Conservation (phyloP, 169 alveolate species). For the Amoebophrya sp. region DNA sequence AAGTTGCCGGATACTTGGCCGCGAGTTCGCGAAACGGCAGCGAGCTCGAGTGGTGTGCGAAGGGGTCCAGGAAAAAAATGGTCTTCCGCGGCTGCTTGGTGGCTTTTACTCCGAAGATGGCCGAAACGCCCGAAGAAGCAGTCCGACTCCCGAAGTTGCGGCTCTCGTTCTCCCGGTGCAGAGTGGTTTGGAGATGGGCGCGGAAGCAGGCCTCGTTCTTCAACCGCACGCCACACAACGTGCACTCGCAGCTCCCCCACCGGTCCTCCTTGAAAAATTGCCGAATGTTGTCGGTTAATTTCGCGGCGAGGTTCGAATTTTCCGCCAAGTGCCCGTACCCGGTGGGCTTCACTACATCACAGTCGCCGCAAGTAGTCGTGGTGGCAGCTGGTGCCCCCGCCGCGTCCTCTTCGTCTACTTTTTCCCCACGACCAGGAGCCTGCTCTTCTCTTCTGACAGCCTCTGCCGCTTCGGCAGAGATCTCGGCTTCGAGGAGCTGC, state of each 20-base stretch:
- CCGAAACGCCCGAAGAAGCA: too few relatives aligned
- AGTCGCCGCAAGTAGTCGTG: background rate
- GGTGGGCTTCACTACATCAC: too few relatives aligned
- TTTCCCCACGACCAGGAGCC: too few relatives aligned
- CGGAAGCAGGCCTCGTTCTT: slow-evolving; percentile 9
- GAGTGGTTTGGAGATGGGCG: background rate
- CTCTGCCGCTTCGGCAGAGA: too few relatives aligned
- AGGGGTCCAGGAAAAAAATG: slow-evolving; percentile 22
- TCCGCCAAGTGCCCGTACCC: background rate
- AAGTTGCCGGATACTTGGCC: background rate
- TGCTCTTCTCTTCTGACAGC: too few relatives aligned
- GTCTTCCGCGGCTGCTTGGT: background rate
- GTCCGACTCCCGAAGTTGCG: too few relatives aligned
- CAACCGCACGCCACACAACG: slow-evolving; percentile 8
- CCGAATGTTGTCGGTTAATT: background rate
- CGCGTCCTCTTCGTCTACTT: too few relatives aligned
- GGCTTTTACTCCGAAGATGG: too few relatives aligned
- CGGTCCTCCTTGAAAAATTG: slow-evolving; percentile 9
- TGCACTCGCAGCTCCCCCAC: slow-evolving; percentile 19
- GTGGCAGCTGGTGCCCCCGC: background rate
- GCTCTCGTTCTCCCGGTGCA: background rate
- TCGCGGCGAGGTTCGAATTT: background rate
- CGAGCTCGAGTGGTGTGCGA: slow-evolving; percentile 25
- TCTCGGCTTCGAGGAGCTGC: background rate
- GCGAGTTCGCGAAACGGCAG: slow-evolving; percentile 28